phyloP scores from a whole-genome alignment of 805 yeast species.

The Saturnispora silvae region DNA sequence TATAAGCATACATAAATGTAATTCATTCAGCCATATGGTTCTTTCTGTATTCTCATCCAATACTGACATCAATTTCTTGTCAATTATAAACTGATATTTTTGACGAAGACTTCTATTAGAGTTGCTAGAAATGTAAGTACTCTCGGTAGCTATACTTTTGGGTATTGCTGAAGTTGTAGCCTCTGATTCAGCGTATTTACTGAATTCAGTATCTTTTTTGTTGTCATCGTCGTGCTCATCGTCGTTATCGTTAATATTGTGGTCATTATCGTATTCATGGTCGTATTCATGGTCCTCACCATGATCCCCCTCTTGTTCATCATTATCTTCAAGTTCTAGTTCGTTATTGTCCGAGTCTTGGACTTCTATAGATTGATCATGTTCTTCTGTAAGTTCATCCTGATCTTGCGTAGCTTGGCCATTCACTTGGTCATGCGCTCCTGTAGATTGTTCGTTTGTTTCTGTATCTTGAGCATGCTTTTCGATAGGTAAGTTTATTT shows the following conservation, averaged over 20 bases:
- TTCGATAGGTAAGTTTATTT: too few species aligned
- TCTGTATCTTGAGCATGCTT: too few species aligned
- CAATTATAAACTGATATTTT: background rate
- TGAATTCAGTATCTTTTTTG: background rate
- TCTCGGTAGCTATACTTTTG: too few species aligned
- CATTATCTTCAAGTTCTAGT: too few species aligned
- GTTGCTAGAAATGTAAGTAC: background rate
- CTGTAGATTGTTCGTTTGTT: too few species aligned
- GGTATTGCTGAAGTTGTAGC: background rate
- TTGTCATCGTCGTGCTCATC: background rate
- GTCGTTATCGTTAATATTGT: background rate
- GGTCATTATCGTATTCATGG: background rate
- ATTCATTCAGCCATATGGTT: conserved; percentile 2
- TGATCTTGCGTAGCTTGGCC: too few species aligned
- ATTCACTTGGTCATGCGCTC: too few species aligned
- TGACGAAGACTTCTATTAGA: background rate
- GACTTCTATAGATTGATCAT: too few species aligned
- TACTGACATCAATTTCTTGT: background rate
- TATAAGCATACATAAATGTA: background rate
- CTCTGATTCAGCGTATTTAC: background rate
- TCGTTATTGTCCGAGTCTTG: too few species aligned
- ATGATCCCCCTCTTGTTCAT: background rate
- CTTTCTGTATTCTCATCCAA: background rate
- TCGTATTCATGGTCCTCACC: background rate
- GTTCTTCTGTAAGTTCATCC: too few species aligned